Percentiles rank a stretch among this genome's conserved stretches.
phyloP scores from a whole-genome alignment of 139 green algal genomes.

The Volvox reticuliferus region DNA sequence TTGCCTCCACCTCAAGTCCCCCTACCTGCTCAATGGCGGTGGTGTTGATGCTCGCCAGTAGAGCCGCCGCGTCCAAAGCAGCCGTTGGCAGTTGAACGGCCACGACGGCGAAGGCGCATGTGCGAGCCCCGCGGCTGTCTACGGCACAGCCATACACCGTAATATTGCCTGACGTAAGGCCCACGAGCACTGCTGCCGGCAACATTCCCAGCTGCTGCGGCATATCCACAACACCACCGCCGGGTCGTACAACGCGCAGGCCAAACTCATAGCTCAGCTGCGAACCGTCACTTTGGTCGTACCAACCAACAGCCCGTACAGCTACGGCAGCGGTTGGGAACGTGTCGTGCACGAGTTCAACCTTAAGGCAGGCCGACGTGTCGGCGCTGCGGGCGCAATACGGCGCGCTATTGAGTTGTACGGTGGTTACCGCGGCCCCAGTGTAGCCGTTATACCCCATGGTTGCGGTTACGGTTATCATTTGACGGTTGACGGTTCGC shows the following conservation, averaged over 20 bases:
- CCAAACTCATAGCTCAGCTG: slow-evolving; percentile 41
- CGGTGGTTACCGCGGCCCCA: background rate
- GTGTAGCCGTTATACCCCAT: background rate
- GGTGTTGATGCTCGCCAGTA: background rate
- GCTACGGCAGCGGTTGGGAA: slow-evolving; percentile 16
- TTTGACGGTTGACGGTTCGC: background rate
- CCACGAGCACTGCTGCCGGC: slow-evolving; percentile 7
- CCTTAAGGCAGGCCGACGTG: background rate
- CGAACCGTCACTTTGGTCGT: background rate
- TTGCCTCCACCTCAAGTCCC: no score
- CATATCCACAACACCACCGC: background rate
- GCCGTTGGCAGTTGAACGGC: background rate
- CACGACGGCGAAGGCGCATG: background rate
- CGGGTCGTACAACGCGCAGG: background rate
- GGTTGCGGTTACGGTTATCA: background rate
- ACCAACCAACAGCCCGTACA: background rate
- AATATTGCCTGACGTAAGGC: background rate
- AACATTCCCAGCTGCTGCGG: background rate
- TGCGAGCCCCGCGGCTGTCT: background rate
- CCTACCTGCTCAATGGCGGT: background rate
- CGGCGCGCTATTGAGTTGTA: slow-evolving; percentile 24
- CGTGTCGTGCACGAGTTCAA: background rate
- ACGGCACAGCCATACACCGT: slow-evolving; percentile 11
- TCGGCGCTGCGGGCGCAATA: background rate
- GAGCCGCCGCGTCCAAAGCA: background rate